Evolutionary conservation across 306 rosid genomes (phyloP).

Genomic region (Vachellia pachyceras): DNA sequence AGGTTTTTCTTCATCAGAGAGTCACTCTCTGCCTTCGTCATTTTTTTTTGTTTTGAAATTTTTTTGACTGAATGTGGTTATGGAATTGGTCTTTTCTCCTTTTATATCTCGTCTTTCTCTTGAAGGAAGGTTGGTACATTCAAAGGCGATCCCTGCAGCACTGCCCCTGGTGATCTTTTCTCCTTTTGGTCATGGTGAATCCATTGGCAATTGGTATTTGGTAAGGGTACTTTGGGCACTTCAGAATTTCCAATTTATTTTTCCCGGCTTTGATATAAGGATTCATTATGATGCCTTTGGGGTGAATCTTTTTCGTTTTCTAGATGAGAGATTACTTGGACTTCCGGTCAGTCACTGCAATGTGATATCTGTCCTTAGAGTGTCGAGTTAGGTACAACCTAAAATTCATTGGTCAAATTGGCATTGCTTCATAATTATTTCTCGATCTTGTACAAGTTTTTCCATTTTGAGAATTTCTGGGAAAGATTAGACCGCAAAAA

Average conservation of each 20-base stretch:
- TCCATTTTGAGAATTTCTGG: slow-evolving; percentile 28
- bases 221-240: slow-evolving; percentile 52
- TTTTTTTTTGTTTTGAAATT: neutral
- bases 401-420: slow-evolving; percentile 56
- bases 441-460: slow-evolving; percentile 32
- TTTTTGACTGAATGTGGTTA: slow-evolving; percentile 34
- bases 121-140: slow-evolving; percentile 60
- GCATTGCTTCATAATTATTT: slow-evolving; percentile 34
- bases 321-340: slow-evolving; percentile 60
- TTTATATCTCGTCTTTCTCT: slow-evolving; percentile 53
- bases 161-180: slow-evolving; percentile 44
- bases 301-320: slow-evolving; percentile 34
- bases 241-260: slow-evolving; percentile 18
- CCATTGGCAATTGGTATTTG: slow-evolving; percentile 21
- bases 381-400: slow-evolving; percentile 65
- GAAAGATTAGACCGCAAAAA: neutral
- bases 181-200: slow-evolving; percentile 18
- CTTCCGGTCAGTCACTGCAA: slow-evolving; percentile 55
- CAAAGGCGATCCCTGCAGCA: slow-evolving; percentile 34
- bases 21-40: slow-evolving; percentile 58
- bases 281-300: slow-evolving; percentile 53
- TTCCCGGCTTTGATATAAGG: slow-evolving; percentile 10
- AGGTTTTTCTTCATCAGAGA: slow-evolving; percentile 63
- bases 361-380: slow-evolving; percentile 52
- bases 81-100: slow-evolving; percentile 40